Evolutionary conservation across 2,329 filamentous ascomycete species (phyloP).

Genomic region (Fusarium lateritium): DNA sequence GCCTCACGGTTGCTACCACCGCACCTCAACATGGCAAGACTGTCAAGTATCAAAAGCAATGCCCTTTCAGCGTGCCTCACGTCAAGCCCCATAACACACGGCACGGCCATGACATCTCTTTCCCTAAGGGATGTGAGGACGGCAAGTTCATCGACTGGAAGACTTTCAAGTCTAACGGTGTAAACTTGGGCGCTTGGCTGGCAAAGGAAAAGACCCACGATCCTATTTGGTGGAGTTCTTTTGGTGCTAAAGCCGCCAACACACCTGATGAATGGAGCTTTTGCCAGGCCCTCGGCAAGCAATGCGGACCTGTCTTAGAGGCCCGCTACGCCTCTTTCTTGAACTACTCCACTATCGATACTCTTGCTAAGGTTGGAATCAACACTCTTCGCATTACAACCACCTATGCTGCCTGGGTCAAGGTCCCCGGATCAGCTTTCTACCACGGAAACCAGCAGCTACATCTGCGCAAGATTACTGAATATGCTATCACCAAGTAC

Average conservation of each 20-base stretch:
- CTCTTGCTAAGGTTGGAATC: not conserved
- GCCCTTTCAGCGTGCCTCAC: not conserved
- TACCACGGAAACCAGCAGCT: not conserved
- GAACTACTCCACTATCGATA: conserved; percentile 1
- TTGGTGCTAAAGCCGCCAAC: not conserved
- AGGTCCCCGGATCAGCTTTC: not conserved
- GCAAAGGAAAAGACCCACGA: conserved; percentile 6
- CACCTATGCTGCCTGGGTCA: not conserved
- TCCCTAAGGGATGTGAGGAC: conserved; percentile 2
- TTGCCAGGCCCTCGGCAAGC: conserved; percentile 1
- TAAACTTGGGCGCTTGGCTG: not conserved
- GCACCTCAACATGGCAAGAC: not conserved
- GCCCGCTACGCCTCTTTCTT: not conserved
- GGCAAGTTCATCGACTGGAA: not conserved
- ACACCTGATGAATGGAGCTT: not conserved
- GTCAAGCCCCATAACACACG: not conserved
- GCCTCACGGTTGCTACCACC: not conserved
- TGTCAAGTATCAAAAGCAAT: conserved; percentile 1
- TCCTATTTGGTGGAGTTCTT: not conserved
- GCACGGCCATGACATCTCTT: not conserved
- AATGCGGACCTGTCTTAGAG: not conserved
- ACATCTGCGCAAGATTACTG: not conserved
- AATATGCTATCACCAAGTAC: not conserved
- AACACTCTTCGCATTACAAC: conserved; percentile 6
- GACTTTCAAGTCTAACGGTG: not conserved